Conservation (phyloP, 768 basidiomycete species). For the Rubroboletus pulcherrimus region DNA sequence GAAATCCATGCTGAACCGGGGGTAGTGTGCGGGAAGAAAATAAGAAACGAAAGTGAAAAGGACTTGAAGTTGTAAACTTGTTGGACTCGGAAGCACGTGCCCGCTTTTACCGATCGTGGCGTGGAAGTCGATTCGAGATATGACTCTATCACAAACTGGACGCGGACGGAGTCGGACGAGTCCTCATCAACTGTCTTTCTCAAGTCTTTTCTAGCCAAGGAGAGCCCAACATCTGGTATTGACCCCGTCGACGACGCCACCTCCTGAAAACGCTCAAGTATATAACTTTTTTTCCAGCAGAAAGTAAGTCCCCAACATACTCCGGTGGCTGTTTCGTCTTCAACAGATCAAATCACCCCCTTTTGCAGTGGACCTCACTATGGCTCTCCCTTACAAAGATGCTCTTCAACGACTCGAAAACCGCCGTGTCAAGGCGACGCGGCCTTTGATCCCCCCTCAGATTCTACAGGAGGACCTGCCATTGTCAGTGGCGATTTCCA, state of each 20-base stretch:
- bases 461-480: slow-evolving; percentile 94
- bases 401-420: slow-evolving; percentile 83
- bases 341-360: slow-evolving; percentile 12
- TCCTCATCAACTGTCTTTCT: not conserved
- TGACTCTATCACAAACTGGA: not conserved
- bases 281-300: slow-evolving; percentile 8
- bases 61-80: not conserved
- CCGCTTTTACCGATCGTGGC: slow-evolving; percentile 8
- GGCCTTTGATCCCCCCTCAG: slow-evolving; percentile 91
- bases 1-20: slow-evolving; percentile 69
- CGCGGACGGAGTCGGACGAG: not conserved
- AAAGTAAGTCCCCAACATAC: slow-evolving; percentile 18
- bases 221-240: slow-evolving; percentile 7
- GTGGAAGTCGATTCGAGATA: not conserved
- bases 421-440: slow-evolving; percentile 76
- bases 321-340: slow-evolving; percentile 10
- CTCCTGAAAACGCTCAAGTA: not conserved
- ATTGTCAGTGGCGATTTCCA: slow-evolving; percentile 44
- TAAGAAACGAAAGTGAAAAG: not conserved
- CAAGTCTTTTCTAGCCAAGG: not conserved
- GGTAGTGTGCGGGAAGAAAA: not conserved
- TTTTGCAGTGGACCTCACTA: slow-evolving; percentile 42
- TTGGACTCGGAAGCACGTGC: slow-evolving; percentile 6
- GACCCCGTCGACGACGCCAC: slow-evolving; percentile 4
- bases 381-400: slow-evolving; percentile 75